Evolutionary conservation across 2,329 filamentous ascomycete genomes (phyloP).

Genomic region (Venturia effusa): DNA sequence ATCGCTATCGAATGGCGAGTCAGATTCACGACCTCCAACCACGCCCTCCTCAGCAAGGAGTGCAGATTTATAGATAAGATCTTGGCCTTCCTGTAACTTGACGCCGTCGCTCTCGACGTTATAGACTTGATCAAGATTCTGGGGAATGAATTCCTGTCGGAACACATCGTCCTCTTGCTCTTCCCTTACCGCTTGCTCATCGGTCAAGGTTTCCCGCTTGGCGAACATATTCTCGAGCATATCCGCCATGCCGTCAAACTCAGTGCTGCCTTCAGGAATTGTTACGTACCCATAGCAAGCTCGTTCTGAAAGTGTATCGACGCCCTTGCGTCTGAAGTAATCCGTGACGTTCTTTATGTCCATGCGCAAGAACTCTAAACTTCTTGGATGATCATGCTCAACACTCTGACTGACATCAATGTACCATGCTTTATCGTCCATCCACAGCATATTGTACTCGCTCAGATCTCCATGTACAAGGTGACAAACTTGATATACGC

Average conservation of each 20-base stretch:
- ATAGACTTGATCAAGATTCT: constrained; percentile 91
- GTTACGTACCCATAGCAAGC: constrained; percentile 76
- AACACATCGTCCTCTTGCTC: constrained; percentile 88
- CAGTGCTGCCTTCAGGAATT: constrained; percentile 45
- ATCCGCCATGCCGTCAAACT: constrained; percentile 49
- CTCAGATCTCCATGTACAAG: constrained; percentile 94
- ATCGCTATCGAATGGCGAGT: constrained; percentile 18
- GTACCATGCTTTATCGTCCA: constrained; percentile 72
- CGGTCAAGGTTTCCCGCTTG: constrained; percentile 31
- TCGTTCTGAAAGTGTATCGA: constrained; percentile 69
- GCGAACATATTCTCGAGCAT: constrained; percentile 58
- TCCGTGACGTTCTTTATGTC: constrained; percentile 95
- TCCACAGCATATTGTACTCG: constrained; percentile 95
- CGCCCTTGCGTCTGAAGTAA: constrained; percentile 80
- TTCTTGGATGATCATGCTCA: constrained; percentile 89
- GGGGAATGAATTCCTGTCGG: constrained; percentile 90
- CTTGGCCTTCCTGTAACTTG: constrained; percentile 59
- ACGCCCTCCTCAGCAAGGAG: constrained; percentile 61
- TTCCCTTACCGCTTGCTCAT: constrained; percentile 37
- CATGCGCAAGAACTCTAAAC: constrained; percentile 90
- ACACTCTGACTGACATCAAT: constrained; percentile 98
- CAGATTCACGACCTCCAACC: constrained; percentile 35
- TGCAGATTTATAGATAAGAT: constrained; percentile 68
- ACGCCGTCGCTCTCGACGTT: constrained; percentile 87
- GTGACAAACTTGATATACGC: constrained; percentile 82